These are phyloP conservation scores for Eleusine indica DNA, from an alignment of 176 grass and related monocot species.

Conservation along the genomic window DNA sequence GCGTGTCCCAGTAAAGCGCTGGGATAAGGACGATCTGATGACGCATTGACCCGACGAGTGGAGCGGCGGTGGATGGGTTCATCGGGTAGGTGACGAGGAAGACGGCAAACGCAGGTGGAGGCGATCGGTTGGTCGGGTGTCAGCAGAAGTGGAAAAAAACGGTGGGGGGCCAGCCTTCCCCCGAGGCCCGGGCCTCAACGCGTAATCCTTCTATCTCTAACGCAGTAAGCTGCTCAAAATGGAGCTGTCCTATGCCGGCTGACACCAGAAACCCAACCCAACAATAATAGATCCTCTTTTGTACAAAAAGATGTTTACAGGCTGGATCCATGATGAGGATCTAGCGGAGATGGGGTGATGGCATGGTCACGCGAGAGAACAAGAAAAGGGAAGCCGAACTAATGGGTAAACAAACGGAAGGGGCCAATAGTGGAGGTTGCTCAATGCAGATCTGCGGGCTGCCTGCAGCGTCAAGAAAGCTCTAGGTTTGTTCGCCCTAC, in stretches of 20 bases:
- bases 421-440: slow-evolving; percentile 3
- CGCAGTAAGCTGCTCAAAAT: not conserved
- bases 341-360: not conserved
- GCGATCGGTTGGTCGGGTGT: not conserved
- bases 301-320: slow-evolving; percentile 16
- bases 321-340: slow-evolving; percentile 36
- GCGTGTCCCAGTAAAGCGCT: not conserved
- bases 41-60: not conserved
- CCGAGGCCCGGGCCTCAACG: not conserved
- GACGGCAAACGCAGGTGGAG: slow-evolving; percentile 30
- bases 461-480: too few relatives aligned
- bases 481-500: too few relatives aligned
- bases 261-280: slow-evolving; percentile 31
- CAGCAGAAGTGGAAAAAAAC: slow-evolving; percentile 30
- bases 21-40: slow-evolving; percentile 28
- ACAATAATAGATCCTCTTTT: slow-evolving; percentile 12
- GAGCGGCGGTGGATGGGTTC: slow-evolving; percentile 58
- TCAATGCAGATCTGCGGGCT: slow-evolving; percentile 44
- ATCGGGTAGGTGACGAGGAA: slow-evolving; percentile 72
- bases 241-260: not conserved
- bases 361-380: slow-evolving; percentile 7
- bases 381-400: too few relatives aligned
- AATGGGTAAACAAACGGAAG: not conserved
- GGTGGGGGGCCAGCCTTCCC: not conserved
- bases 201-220: not conserved